Base-by-base conservation (phyloP, 257 asterid species). In the Craterostigma plantagineum region DNA sequence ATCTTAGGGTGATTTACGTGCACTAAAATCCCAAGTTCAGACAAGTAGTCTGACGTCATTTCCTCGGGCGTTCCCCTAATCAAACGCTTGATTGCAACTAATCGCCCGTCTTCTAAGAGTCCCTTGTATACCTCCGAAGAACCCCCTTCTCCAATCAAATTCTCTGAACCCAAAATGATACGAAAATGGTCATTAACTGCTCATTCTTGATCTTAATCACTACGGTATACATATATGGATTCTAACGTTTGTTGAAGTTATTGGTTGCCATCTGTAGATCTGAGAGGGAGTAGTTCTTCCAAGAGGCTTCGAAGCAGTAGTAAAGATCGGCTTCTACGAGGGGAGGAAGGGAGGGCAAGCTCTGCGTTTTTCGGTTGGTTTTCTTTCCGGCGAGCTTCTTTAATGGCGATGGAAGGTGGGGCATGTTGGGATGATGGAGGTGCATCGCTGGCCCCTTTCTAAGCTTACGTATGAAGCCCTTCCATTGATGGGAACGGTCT, bases 101-200 rank as follows among this genome's bases (percentile, higher is more conserved):
- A 60, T 53, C 71, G 83, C 35, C 93, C 98, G 49, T 83, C 80
- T 48, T 54, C 59, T 59, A 82, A 59, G 45, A 68, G 77, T 14
- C 98, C 98, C 68, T 72, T 76, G 75, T 83, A 90, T 43, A 83
- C 95, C 58, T 74, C 91, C 8, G 98, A 90, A 63, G 82, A 90
- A 34, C 98, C 98, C 39, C 98, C 95, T 57, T 79, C 92, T 38
- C 93, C 98, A 15, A 90, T 77, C 75, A 82, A 59, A 54, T 82
- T 74, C 4, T 48, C 98, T 87, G 42, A 11, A 57, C 5, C 23
- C 37, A 34, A 6, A 34, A 34, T 34, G 37, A 14, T 39, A 3
- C 37, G 0, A 7, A 46, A 0, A 16, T 10, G 12, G 1, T 5
- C 14, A n/a, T 33, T n/a, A n/a, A n/a, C n/a, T n/a, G n/a, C n/a